These are phyloP conservation scores for Amborella trichopoda DNA, from an alignment of 164 flowering plant species.

Conservation along the genomic window DNA sequence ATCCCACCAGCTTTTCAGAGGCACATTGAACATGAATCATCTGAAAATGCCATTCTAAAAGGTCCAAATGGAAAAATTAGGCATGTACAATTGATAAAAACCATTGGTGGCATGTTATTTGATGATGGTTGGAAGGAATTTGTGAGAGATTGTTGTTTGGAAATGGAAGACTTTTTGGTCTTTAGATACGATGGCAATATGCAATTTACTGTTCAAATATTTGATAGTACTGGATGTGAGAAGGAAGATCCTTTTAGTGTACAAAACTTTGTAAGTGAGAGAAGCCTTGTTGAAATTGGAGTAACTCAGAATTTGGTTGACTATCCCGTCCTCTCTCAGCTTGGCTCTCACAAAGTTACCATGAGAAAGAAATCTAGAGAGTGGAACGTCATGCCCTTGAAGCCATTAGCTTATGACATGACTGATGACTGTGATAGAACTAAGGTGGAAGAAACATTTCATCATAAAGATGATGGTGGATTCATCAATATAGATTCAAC, in stretches of 20 bases:
- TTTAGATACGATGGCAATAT: conserved; percentile 11
- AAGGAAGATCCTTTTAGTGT: conserved; percentile 2
- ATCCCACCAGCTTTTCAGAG: conserved; percentile 21
- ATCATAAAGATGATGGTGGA: too few relatives aligned
- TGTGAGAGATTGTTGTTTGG: conserved; percentile 8
- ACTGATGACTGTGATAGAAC: too few relatives aligned
- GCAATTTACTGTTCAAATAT: conserved; percentile 11
- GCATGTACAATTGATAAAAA: conserved; percentile 11
- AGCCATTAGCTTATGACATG: too few relatives aligned
- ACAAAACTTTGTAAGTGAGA: not conserved
- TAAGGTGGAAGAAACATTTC: too few relatives aligned
- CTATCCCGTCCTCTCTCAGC: too few relatives aligned
- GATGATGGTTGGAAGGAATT: conserved; percentile 17
- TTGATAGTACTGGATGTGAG: conserved; percentile 17
- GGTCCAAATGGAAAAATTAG: conserved; percentile 8
- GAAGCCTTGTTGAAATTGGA: not conserved
- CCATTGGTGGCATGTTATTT: conserved; percentile 5
- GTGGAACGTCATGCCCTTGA: not conserved
- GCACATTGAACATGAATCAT: conserved; percentile 3
- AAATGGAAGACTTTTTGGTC: conserved; percentile 15
- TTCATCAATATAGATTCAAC: too few relatives aligned
- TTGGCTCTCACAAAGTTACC: too few relatives aligned
- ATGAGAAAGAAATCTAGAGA: not conserved
- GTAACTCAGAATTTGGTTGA: not conserved
- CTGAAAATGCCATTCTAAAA: conserved; percentile 10